Percentiles rank a stretch among this genome's conserved stretches.
phyloP scores from a whole-genome alignment of 257 asterid species.

The Haberlea rhodopensis region DNA sequence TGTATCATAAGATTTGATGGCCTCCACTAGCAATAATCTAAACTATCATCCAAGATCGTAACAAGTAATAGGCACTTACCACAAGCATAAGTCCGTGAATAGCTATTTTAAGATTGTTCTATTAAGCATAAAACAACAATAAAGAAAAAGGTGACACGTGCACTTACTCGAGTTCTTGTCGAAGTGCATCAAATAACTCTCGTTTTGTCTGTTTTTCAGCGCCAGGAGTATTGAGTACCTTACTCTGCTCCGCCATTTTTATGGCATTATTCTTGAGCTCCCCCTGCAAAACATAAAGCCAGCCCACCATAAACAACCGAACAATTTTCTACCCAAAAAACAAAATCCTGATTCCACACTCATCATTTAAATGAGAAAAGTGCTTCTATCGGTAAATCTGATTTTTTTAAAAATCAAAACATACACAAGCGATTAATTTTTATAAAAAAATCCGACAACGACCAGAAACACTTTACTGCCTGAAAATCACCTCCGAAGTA shows the following conservation, averaged over 20 bases:
- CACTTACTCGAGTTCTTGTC: conserved; percentile 89
- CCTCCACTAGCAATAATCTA: background rate
- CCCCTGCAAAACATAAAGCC: conserved; percentile 50
- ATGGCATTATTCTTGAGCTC: conserved; percentile 79
- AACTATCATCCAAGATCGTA: conserved; percentile 6
- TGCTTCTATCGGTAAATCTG: conserved; percentile 10
- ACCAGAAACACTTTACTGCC: background rate
- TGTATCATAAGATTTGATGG: no score
- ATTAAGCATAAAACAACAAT: conserved; percentile 5
- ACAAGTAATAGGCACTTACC: conserved; percentile 10
- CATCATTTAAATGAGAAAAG: conserved; percentile 4
- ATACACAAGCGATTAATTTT: background rate
- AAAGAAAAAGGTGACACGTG: background rate
- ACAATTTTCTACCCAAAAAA: conserved; percentile 12
- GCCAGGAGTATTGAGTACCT: conserved; percentile 85
- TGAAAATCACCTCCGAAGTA: background rate
- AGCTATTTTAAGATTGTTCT: conserved; percentile 1
- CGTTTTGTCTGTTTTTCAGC: conserved; percentile 96
- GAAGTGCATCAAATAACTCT: conserved; percentile 87
- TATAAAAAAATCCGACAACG: background rate
- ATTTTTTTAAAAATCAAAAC: conserved; percentile 16
- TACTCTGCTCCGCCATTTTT: conserved; percentile 98
- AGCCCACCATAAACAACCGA: background rate
- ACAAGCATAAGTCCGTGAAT: background rate
- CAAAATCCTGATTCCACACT: conserved; percentile 5